phyloP scores from a whole-genome alignment of 2,329 filamentous ascomycete genomes.

The Trichoderma atrobrunneum region DNA sequence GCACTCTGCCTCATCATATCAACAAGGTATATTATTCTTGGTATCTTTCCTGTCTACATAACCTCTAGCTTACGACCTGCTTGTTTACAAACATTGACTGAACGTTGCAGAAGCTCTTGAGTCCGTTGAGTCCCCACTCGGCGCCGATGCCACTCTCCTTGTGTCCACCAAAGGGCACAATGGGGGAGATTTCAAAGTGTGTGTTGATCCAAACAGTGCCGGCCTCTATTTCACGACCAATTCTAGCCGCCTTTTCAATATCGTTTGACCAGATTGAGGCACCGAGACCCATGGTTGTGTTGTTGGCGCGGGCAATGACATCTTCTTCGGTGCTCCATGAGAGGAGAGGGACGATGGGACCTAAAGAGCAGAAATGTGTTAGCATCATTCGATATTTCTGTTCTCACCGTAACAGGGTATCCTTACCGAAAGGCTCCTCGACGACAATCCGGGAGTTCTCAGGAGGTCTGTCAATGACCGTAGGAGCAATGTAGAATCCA shows the following conservation, averaged over 20 bases:
- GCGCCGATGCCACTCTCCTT: conserved; percentile 63
- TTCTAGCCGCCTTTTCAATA: conserved; percentile 41
- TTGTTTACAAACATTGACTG: conserved; percentile 7
- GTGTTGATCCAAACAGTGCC: conserved; percentile 47
- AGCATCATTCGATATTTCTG: not conserved
- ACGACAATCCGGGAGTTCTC: conserved; percentile 33
- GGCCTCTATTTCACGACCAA: conserved; percentile 52
- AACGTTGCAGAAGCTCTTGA: conserved; percentile 13
- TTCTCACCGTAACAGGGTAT: too few relatives aligned
- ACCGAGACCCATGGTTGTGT: conserved; percentile 55
- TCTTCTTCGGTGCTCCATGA: conserved; percentile 34
- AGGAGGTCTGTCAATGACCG: conserved; percentile 40
- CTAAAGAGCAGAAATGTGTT: not conserved
- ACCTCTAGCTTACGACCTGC: not conserved
- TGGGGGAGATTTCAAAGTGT: conserved; percentile 53
- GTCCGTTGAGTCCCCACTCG: conserved; percentile 5
- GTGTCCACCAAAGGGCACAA: conserved; percentile 62
- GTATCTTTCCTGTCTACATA: not conserved
- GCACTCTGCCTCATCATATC: not conserved
- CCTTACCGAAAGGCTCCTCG: conserved; percentile 35
- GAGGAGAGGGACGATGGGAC: conserved; percentile 33
- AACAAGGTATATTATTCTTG: not conserved
- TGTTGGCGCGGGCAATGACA: conserved; percentile 35
- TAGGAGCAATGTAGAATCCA: conserved; percentile 85
- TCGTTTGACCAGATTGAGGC: conserved; percentile 57